Percentiles rank a stretch among this genome's conserved stretches.
Conservation (phyloP, 345 rosid species). For the Arabidopsis arenosa region DNA sequence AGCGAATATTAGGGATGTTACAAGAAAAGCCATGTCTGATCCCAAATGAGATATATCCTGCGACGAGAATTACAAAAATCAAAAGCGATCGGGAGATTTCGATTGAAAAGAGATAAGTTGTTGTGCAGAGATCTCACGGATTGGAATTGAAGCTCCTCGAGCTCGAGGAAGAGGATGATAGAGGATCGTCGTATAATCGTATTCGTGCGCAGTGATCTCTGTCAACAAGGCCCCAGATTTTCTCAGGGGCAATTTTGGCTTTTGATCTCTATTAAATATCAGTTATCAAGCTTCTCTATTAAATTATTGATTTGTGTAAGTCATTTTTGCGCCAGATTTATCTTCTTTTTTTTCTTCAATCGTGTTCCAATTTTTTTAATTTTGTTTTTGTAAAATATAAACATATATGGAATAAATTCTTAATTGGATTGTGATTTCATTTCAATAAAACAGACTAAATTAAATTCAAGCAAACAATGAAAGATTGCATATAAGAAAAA, state of each 20-base stretch:
- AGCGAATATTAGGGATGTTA: slow-evolving; percentile 76
- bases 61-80: background rate
- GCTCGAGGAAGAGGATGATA: slow-evolving; percentile 26
- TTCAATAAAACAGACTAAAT: background rate
- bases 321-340: no score
- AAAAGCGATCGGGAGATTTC: background rate
- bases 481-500: no score
- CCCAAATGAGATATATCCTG: slow-evolving; percentile 18
- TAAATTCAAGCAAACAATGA: background rate
- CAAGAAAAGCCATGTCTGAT: slow-evolving; percentile 78
- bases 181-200: background rate
- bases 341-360: no score
- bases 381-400: no score
- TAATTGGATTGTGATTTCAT: background rate
- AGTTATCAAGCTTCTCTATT: no score
- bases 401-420: no score
- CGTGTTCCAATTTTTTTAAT: no score
- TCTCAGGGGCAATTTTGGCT: slow-evolving; percentile 23
- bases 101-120: background rate
- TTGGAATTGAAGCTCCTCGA: slow-evolving; percentile 11
- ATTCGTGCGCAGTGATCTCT: slow-evolving; percentile 23
- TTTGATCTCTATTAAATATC: background rate
- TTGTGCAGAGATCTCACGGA: slow-evolving; percentile 24
- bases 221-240: slow-evolving; percentile 29
- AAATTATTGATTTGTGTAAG: no score